Base-by-base conservation (phyloP, 1,139 yeast species). In the Sugiyamaella grinbergsii region DNA sequence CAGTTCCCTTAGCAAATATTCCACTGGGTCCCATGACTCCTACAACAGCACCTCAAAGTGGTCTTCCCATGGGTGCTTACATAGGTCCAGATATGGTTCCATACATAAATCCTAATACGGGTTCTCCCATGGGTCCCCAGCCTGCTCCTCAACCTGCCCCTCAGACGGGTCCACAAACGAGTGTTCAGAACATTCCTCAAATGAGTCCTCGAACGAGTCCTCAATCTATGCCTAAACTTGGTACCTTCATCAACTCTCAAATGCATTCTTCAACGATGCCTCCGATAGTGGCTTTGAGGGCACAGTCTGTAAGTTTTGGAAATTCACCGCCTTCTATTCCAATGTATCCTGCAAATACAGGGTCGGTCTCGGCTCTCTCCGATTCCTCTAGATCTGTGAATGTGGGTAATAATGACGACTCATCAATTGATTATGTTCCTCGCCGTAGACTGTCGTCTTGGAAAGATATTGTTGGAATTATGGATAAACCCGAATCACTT, bases 381-480 rank as follows among this genome's bases (percentile, higher is more conserved):
- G n/a, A n/a, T n/a, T n/a, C n/a, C n/a, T n/a, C n/a, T n/a, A n/a
- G n/a, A n/a, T n/a, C n/a, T n/a, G n/a, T 18, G 13, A 13, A 16
- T 4, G 20, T 33, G 33, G 33, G 11, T 29, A 16, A 33, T 15
- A 22, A 33, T 5, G n/a, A 16, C 22, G n/a, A 29, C 11, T 31
- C 13, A 2, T 15, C 16, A 32, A 32, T 10, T 43, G 33, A 19
- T 16, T 6, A n/a, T 33, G 37, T 3, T 33, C n/a, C 36, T 13
- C 36, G 20, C 20, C 42, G 39, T 5, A 33, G 50, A 13, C 46
- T 26, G 4, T 33, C 40, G 26, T 47, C 51, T 33, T 48, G 51
- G 51, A 48, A 49, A 18, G 40, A 38, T 26, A 29, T 48, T 2
- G 51, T 48, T 37, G 51, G 51, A 24, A 48, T 48, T 18, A 32